Base-by-base conservation (phyloP, 2,329 filamentous ascomycete genomes). In the Neoarthrinium moseri region DNA sequence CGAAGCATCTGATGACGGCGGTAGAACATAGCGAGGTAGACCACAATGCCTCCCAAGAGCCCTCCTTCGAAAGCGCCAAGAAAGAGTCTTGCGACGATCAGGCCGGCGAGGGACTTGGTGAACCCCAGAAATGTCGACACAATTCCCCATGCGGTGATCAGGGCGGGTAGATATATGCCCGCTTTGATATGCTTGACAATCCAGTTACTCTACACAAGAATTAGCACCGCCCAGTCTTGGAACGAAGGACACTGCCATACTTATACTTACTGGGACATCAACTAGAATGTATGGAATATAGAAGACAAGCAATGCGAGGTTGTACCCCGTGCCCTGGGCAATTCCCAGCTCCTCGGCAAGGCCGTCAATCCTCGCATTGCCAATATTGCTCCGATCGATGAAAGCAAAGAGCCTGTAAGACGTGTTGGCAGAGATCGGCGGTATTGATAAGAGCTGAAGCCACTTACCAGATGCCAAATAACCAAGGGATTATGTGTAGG, bases 231-330 rank as follows among this genome's bases (percentile, higher is more conserved):
- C n/a, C n/a, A n/a, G n/a, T n/a, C n/a, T n/a, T n/a, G n/a, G n/a
- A 22, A 18, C 6, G 29, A 6, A 20, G 15, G 15, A 32, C 20
- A 90, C 56, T 0, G 83, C 81, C 63, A 1, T n/a, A n/a, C n/a
- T n/a, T n/a, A n/a, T n/a, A 13, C 36, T 39, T 34, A 43, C 40
- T 29, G 40, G 40, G 7, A 43, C 40, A 34, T 92, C 89, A 51
- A 89, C 90, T 24, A 91, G 66, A 2, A 87, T 78, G 62, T 96
- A 96, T 1, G 87, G 90, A 43, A 95, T 75, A 69, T 95, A 95
- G 71, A 95, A 95, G 55, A 95, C 85, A 23, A 86, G 88, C 6
- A 95, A 74, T 0, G 83, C 80, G 20, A 79, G 74, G 63, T 91
- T 91, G 69, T 91, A 95, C 59, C 87, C 73, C 6, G 73, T 67